Evolutionary conservation across 768 basidiomycete genomes (phyloP).

Genomic region (Hygrocybe punicea): DNA sequence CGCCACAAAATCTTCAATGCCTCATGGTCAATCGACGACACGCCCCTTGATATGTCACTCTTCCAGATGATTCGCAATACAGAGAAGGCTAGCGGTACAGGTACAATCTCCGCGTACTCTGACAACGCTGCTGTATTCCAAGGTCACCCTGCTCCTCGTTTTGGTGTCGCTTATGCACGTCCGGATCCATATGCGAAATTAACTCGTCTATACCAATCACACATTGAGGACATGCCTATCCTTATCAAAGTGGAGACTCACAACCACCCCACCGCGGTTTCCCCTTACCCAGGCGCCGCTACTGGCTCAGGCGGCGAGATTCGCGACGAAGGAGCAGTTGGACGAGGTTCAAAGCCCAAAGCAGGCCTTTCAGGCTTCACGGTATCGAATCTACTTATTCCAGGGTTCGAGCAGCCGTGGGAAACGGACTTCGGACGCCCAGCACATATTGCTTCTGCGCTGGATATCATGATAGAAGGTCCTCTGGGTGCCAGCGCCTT

Average conservation of each 20-base stretch:
- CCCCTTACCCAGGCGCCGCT: conserved; percentile 97
- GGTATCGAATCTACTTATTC: conserved; percentile 89
- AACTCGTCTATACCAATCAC: conserved; percentile 50
- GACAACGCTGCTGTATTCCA: conserved; percentile 96
- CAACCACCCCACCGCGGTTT: conserved; percentile 98
- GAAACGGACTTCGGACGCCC: conserved; percentile 92
- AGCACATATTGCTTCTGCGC: conserved; percentile 82
- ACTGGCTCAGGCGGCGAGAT: conserved; percentile 99
- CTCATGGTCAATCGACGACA: conserved; percentile 84
- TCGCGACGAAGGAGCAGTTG: conserved; percentile 95
- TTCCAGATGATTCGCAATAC: conserved; percentile 99
- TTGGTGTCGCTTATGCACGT: conserved; percentile 47
- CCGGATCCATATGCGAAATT: conserved; percentile 22
- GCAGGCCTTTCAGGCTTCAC: conserved; percentile 92
- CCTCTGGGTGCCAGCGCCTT: conserved; percentile 94
- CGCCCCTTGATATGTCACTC: conserved; percentile 62
- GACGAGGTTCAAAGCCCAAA: conserved; percentile 93
- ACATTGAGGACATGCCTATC: conserved; percentile 75
- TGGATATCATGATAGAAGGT: conserved; percentile 97
- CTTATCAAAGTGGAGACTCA: conserved; percentile 98
- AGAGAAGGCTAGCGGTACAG: conserved; percentile 65
- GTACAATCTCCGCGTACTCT: conserved; percentile 94
- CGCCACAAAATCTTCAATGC: conserved; percentile 99
- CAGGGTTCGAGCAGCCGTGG: conserved; percentile 91
- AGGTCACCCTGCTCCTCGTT: conserved; percentile 72